Percentiles rank a stretch among this genome's conserved stretches.
These are phyloP conservation scores for Fusarium drepaniforme DNA, from an alignment of 2,329 filamentous ascomycete genomes.

Conservation along the genomic window DNA sequence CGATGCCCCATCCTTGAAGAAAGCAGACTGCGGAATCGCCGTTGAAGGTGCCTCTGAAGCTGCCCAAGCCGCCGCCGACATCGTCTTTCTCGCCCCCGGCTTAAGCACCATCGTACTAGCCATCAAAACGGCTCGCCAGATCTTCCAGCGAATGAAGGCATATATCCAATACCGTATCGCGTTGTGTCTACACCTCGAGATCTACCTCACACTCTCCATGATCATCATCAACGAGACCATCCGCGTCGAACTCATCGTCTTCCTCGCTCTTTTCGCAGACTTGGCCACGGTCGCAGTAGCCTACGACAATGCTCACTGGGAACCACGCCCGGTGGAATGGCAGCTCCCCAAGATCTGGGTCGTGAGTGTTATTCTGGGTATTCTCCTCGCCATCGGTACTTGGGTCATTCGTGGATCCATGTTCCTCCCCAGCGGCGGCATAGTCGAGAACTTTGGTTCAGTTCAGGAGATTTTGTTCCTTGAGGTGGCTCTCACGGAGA, in stretches of 20 bases:
- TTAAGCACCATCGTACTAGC: slow-evolving; percentile 12
- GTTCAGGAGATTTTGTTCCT: slow-evolving; percentile 27
- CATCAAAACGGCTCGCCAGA: slow-evolving; percentile 9
- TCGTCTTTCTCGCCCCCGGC: slow-evolving; percentile 6
- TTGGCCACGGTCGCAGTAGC: slow-evolving; percentile 24
- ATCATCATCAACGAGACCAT: slow-evolving; percentile 34
- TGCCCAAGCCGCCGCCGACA: slow-evolving; percentile 27
- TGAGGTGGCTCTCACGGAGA: slow-evolving; percentile 26
- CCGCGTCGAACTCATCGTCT: slow-evolving; percentile 14
- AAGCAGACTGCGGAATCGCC: slow-evolving; percentile 20
- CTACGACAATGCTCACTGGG: slow-evolving; percentile 34
- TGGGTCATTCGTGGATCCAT: slow-evolving; percentile 10
- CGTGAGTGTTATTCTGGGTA: slow-evolving; percentile 15
- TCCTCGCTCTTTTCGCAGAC: slow-evolving; percentile 12
- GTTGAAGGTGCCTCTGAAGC: slow-evolving; percentile 28
- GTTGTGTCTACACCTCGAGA: slow-evolving; percentile 16
- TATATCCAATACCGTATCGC: slow-evolving; percentile 34
- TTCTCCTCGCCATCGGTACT: slow-evolving; percentile 1
- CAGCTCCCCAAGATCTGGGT: slow-evolving; percentile 30
- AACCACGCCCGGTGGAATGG: slow-evolving; percentile 21
- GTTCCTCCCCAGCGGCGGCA: slow-evolving; percentile 1
- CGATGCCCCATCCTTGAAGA: slow-evolving; percentile 22
- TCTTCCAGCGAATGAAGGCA: slow-evolving; percentile 32
- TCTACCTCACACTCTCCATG: slow-evolving; percentile 22
- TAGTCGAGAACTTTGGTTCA: slow-evolving; percentile 19